Evolutionary conservation across 2,329 filamentous ascomycete genomes (phyloP), one percentile per base, ranked within the genome.

Genomic region (Onygenales sp.): DNA sequence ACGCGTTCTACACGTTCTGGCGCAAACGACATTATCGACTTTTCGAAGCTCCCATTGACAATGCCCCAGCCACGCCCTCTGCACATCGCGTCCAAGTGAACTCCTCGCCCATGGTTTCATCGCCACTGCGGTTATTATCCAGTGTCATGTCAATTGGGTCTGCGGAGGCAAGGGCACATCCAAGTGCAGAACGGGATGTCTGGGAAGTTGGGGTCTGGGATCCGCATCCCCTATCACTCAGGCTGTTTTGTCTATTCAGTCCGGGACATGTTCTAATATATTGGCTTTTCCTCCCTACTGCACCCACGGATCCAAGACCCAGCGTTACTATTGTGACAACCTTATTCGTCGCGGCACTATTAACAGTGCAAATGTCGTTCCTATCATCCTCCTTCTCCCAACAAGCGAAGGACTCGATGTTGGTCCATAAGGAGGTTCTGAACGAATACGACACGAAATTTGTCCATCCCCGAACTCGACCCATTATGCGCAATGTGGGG

Each of bases 151-250:
- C 82, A 2, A 73, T 80, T 31, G 82, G 85, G 37, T 85, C 82
- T 21, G 88, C 90, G n/a, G 83, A 91, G 59, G 84, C 87, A 31
- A 83, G 90, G 65, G 86, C 89, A 32, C 87, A 96, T 69, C 88
- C 92, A 0, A 64, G 70, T 58, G 82, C 84, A 53, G 80, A 81
- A 31, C 81, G 85, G 9, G 91, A 98, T 68, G 93, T 98, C 8
- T 98, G 93, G 93, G 91, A 98, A 70, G 73, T 98, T 49, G 81
- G 86, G 1, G 79, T 97, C 6, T 98, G 93, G 93, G 91, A 97
- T 66, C 93, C 94, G 36, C 80, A 92, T 46, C 89, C 91, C 2
- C 78, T 95, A 37, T 89, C 84, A 45, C 72, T 97, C 51, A 83
- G 85, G 39, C 74, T 97, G 2, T 90, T 96, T 65, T 93, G 88